Base-by-base conservation (phyloP, 2,329 filamentous ascomycete species). In the Penicillium hesseltinei region DNA sequence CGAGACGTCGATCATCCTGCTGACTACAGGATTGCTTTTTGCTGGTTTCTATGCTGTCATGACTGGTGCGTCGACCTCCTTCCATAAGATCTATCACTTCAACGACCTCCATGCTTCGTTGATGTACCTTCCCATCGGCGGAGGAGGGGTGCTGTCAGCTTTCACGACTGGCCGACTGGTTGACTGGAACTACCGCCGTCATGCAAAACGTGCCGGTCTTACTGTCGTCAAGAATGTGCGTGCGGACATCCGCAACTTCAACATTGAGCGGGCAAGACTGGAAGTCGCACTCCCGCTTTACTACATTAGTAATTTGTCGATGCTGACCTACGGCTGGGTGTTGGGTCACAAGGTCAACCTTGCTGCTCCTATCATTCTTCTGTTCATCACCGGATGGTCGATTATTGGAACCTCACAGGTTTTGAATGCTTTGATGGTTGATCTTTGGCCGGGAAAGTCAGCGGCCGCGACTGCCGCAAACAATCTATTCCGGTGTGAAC, bases 141-240 rank as follows among this genome's bases (percentile, higher is more conserved):
- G 53, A 13, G 67, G 69, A 4, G 61, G 60, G 0, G 50, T 64
- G 10, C 17, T 63, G 1, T 62, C 66, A n/a, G 58, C 66, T 6
- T 62, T 69, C 25, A 58, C 76, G 17, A 73, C 70, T 35, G 88
- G 90, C 5, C 78, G 79, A 2, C 62, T 85, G 8, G 80, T 90
- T 35, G 88, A 90, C 71, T 87, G 84, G 80, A 91, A 92, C 71
- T 94, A 89, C 71, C 81, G 85, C 7, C 83, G 88, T 39, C 81
- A 86, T 46, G 88, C 89, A 1, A 79, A 77, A 48, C 80, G 81
- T 33, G 76, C 87, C 17, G 85, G 85, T 6, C 78, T 91, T 56
- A 75, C 78, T 2, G 82, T 91, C 58, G 81, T 84, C 51, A 80
- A 78, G 82, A 62, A 70, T 82, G 33, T 49, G 5, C 55, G 58